phyloP scores from a whole-genome alignment of 163 green algal genomes.

The Scenedesmus sp. region DNA sequence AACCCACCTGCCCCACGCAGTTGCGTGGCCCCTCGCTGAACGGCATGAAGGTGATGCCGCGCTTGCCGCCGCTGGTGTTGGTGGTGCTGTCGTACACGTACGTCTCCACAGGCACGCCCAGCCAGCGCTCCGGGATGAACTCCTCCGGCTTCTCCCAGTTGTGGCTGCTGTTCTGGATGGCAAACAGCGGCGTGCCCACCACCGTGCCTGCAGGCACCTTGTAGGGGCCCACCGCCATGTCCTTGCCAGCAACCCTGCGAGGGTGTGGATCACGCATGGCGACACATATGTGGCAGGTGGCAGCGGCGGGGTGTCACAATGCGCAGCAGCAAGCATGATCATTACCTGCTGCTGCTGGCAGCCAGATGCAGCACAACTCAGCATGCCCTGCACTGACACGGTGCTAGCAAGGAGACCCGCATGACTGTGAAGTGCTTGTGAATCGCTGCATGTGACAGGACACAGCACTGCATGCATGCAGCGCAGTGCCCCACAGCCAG shows the following conservation, averaged over 20 bases:
- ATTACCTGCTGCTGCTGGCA: no score
- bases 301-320: background rate
- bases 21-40: constrained; percentile 73
- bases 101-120: constrained; percentile 67
- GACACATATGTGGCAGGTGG: background rate
- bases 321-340: background rate
- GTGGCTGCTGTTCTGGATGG: constrained; percentile 64
- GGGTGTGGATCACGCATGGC: no score
- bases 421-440: no score
- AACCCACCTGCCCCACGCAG: constrained; percentile 72
- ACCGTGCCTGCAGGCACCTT: constrained; percentile 57
- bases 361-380: background rate
- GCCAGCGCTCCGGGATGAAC: constrained; percentile 70
- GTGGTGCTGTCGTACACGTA: constrained; percentile 63
- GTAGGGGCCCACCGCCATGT: constrained; percentile 52
- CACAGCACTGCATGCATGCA: no score
- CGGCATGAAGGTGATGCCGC: constrained; percentile 68
- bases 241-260: constrained; percentile 22
- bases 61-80: constrained; percentile 28
- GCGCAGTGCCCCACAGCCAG: no score
- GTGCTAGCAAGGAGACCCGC: background rate
- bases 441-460: background rate
- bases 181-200: constrained; percentile 66
- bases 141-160: constrained; percentile 65
- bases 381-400: no score